A percentile compares a stretch with the other conserved stretches of the same genome.
These are phyloP conservation scores for Populus nigra DNA, from an alignment of 345 rosid species.

Conservation along the genomic window DNA sequence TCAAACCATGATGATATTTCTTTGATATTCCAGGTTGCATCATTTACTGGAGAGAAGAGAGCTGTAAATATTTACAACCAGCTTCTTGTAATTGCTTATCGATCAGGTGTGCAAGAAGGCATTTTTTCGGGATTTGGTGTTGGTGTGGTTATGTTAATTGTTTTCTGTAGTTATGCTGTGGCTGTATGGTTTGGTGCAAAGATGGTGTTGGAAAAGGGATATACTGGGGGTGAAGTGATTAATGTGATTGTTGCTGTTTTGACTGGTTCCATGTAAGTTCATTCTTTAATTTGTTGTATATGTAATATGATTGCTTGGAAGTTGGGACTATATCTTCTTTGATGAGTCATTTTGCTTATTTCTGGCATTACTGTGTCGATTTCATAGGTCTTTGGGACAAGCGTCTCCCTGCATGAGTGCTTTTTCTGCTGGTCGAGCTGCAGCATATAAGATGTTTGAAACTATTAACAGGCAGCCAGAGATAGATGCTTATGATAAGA, in stretches of 20 bases:
- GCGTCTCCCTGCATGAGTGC: constrained; percentile 45
- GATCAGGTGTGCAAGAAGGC: constrained; percentile 56
- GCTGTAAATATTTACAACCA: constrained; percentile 51
- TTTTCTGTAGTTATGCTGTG: constrained; percentile 51
- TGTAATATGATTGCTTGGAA: background rate
- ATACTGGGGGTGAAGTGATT: constrained; percentile 59
- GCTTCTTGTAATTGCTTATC: constrained; percentile 47
- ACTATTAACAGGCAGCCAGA: constrained; percentile 35
- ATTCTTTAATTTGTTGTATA: background rate
- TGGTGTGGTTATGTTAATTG: constrained; percentile 37
- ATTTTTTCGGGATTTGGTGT: constrained; percentile 57
- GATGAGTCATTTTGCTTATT: background rate
- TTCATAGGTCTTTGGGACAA: constrained; percentile 40
- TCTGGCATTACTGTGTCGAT: background rate
- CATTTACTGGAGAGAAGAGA: constrained; percentile 65
- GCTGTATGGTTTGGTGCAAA: constrained; percentile 69
- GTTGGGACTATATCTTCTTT: background rate
- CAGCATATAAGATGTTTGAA: constrained; percentile 48
- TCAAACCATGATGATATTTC: background rate
- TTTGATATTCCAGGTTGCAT: constrained; percentile 52
- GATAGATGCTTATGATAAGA: constrained; percentile 32
- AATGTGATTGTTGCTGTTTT: constrained; percentile 54
- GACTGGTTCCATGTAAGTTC: constrained; percentile 72
- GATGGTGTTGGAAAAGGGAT: constrained; percentile 57
- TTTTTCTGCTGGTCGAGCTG: constrained; percentile 43